Conservation (phyloP, 2,329 filamentous ascomycete species). For the Diaporthe citriasiana region DNA sequence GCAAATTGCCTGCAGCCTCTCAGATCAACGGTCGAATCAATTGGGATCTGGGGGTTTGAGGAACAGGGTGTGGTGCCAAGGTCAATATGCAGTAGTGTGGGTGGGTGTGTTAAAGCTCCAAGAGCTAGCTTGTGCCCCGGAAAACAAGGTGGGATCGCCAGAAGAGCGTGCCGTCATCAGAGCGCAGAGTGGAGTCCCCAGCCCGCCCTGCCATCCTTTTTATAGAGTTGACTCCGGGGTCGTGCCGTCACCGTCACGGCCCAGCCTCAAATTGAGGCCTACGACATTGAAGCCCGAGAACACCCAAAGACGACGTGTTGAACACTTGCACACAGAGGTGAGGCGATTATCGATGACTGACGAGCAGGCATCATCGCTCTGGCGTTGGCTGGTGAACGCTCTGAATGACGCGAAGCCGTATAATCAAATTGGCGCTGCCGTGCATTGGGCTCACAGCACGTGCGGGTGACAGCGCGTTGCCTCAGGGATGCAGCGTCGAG, state of each 20-base stretch:
- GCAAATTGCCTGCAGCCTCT: constrained; percentile 30
- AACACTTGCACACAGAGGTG: constrained; percentile 2
- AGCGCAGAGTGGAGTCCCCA: constrained; percentile 15
- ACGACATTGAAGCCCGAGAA: constrained; percentile 31
- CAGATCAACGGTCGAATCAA: constrained; percentile 27
- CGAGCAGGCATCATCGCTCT: constrained; percentile 25
- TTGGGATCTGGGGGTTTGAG: constrained; percentile 29
- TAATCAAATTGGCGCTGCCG: background rate
- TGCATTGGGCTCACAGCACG: constrained; percentile 34
- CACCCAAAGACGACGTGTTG: constrained; percentile 15
- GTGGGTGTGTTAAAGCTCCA: constrained; percentile 15
- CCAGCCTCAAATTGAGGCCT: constrained; percentile 37
- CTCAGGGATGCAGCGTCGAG: constrained; percentile 22
- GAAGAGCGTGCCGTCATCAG: constrained; percentile 37
- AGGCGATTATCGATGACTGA: constrained; percentile 19
- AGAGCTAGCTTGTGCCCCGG: constrained; percentile 34
- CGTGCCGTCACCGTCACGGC: constrained; percentile 27
- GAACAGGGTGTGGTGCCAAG: constrained; percentile 27
- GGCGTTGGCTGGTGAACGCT: constrained; percentile 29
- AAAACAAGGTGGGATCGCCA: constrained; percentile 42
- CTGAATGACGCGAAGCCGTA: constrained; percentile 17
- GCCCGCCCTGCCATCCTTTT: constrained; percentile 36
- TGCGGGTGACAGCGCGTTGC: background rate
- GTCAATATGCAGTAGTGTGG: constrained; percentile 34
- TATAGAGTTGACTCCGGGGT: constrained; percentile 29